These are phyloP conservation scores for Amoebophrya sp. DNA, from an alignment of 169 alveolate species.

Conservation along the genomic window DNA sequence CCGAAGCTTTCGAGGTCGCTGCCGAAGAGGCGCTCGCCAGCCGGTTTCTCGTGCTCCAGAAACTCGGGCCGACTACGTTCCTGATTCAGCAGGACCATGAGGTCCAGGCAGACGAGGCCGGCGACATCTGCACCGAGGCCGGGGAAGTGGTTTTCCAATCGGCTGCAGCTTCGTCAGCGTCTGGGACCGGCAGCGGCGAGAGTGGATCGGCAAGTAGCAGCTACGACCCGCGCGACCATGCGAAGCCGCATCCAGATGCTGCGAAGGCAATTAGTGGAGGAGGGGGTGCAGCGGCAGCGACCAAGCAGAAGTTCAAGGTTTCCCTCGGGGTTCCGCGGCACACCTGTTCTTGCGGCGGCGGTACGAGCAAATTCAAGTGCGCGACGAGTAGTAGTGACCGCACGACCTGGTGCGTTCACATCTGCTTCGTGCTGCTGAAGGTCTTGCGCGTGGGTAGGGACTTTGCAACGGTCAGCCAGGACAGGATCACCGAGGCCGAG, in stretches of 20 bases:
- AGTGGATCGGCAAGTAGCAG: too few species aligned
- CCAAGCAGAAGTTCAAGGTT: too few species aligned
- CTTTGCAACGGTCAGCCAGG: background rate
- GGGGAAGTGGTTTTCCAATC: too few species aligned
- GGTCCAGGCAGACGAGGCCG: too few species aligned
- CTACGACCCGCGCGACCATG: too few species aligned
- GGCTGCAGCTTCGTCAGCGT: too few species aligned
- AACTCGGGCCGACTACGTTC: background rate
- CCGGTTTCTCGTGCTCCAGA: background rate
- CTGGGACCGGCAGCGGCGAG: too few species aligned
- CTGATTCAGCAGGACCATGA: background rate
- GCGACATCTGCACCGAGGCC: too few species aligned
- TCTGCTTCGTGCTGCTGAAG: background rate
- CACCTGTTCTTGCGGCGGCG: background rate
- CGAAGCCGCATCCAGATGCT: too few species aligned
- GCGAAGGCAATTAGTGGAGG: too few species aligned
- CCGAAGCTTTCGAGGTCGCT: background rate
- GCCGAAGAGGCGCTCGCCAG: background rate
- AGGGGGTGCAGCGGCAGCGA: too few species aligned
- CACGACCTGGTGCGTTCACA: background rate
- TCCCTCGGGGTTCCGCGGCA: too few species aligned
- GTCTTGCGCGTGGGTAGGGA: background rate
- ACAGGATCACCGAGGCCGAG: background rate
- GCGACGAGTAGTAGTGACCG: background rate
- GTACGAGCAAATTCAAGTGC: background rate